A percentile compares a stretch with the other conserved stretches of the same genome.
Conservation (phyloP, 352 stramenopile species). For the Globisporangium nodosum region DNA sequence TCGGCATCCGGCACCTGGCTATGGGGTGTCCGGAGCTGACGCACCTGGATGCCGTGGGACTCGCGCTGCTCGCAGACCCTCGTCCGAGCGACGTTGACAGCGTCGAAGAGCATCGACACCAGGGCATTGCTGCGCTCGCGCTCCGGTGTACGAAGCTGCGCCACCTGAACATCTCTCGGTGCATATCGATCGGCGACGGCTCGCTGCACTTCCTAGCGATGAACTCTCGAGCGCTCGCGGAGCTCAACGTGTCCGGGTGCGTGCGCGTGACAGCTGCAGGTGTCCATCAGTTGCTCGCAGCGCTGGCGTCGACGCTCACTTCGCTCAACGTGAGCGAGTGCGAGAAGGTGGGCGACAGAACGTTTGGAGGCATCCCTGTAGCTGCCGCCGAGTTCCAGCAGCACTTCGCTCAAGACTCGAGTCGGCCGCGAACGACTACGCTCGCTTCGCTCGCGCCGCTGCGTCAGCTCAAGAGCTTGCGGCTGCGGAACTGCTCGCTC, state of each 20-base stretch:
- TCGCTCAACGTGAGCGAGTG: constrained; percentile 23
- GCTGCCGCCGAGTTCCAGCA: neutral
- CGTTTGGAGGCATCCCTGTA: constrained; percentile 14
- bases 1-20: constrained; percentile 44
- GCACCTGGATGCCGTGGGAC: constrained; percentile 32
- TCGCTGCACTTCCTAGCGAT: constrained; percentile 22
- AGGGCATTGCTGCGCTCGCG: constrained; percentile 35
- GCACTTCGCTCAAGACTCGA: neutral
- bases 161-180: constrained; percentile 52
- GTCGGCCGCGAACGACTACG: neutral
- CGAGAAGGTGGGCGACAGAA: constrained; percentile 35
- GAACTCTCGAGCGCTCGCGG: constrained; percentile 15
- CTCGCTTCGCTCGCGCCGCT: neutral
- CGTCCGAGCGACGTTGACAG: neutral
- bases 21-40: constrained; percentile 39
- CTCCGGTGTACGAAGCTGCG: constrained; percentile 25
- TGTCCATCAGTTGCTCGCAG: constrained; percentile 16
- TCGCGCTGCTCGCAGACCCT: constrained; percentile 40
- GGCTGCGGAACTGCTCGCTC: constrained; percentile 30
- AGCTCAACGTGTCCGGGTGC: constrained; percentile 22
- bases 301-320: constrained; percentile 20
- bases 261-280: constrained; percentile 20
- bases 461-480: constrained; percentile 28
- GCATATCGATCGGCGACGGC: constrained; percentile 33
- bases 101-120: neutral